Evolutionary conservation across 345 rosid species (phyloP), one percentile per base, ranked within the genome.

Genomic region (Dimocarpus longan): DNA sequence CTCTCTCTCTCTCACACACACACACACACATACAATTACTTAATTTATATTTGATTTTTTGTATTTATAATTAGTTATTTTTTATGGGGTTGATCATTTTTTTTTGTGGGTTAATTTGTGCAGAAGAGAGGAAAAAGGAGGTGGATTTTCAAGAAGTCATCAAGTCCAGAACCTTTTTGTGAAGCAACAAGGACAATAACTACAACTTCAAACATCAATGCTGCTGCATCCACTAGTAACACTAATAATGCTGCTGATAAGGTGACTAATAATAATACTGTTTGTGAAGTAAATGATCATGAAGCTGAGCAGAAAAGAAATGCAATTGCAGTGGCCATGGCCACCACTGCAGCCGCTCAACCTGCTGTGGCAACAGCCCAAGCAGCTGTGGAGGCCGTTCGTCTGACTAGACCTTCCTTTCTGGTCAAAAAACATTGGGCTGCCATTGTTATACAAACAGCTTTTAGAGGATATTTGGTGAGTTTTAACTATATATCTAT

Each of bases 381-480:
- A 71, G 90, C 91, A 57, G 88, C 93, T 3, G 93, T 84, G 16
- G 91, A 89, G 80, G 90, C 86, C 22, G 90, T 84, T 42, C 84
- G 85, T 24, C 77, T 90, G 80, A 80, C 89, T 26, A 84, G 87
- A 68, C 85, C 82, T 64, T 82, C 88, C 6, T 79, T 84, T 66
- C 87, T 75, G 54, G 83, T 87, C 2, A 89, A 72, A 81, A 87
- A 90, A 67, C 93, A 91, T 74, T 65, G 84, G 66, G 92, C 97
- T 68, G 94, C 98, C 78, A 89, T 84, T 74, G 84, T 89, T 81
- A 85, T 94, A 69, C 98, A 95, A 79, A 86, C 95, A 73, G 83
- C 86, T 82, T 95, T 92, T 76, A 88, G 98, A 80, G 98, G 97
- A 70, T 95, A 90, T 74, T 81, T 95, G 90, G 98, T 93, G 90